Conservation (phyloP, 2,329 filamentous ascomycete genomes). For the Chaetomium olivaceum region DNA sequence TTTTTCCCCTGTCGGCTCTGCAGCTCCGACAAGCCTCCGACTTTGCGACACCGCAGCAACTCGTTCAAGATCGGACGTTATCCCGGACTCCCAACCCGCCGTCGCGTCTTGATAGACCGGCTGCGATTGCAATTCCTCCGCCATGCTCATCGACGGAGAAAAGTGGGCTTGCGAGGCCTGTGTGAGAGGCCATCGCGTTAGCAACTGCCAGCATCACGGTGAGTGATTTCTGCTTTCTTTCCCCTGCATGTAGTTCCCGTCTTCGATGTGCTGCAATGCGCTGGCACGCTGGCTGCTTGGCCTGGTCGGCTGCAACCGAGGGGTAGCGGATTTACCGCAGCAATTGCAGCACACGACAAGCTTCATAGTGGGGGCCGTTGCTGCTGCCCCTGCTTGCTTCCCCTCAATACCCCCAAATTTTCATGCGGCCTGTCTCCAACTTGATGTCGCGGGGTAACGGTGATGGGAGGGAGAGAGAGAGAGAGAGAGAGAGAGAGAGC, state of each 20-base stretch:
- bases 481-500: no score
- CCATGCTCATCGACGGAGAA: conserved; percentile 88
- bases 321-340: conserved; percentile 23
- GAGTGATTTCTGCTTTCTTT: conserved; percentile 48
- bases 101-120: background rate
- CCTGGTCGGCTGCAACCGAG: conserved; percentile 32
- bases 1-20: conserved; percentile 25
- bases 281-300: conserved; percentile 13
- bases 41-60: conserved; percentile 15
- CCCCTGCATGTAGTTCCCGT: conserved; percentile 12
- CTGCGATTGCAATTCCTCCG: conserved; percentile 25
- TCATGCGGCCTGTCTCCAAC: conserved; percentile 14
- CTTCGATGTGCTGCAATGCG: conserved; percentile 14
- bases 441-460: conserved; percentile 14
- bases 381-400: conserved; percentile 18
- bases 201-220: conserved; percentile 96
- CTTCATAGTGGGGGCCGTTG: conserved; percentile 12
- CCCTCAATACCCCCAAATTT: conserved; percentile 9
- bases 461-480: conserved; percentile 16
- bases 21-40: conserved; percentile 23
- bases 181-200: conserved; percentile 96
- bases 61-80: conserved; percentile 2
- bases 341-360: conserved; percentile 23
- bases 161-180: conserved; percentile 98
- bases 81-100: conserved; percentile 12